Conservation (phyloP, 495 filamentous ascomycete genomes). For the Lichenothelia convexa region DNA sequence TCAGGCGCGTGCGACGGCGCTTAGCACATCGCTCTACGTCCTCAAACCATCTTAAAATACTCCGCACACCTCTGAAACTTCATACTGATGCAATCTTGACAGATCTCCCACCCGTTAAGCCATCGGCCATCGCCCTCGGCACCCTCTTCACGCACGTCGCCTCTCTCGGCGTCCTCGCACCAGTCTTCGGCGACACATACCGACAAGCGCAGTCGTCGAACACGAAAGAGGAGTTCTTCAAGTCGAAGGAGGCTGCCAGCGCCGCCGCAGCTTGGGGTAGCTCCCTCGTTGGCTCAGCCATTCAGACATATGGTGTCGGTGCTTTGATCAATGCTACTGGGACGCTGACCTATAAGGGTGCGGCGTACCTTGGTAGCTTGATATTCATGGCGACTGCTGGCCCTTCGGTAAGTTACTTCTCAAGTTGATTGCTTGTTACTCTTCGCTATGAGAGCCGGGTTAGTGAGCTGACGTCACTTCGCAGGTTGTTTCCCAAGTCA, state of each 20-base stretch:
- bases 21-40: too few species aligned
- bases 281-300: constrained; percentile 67
- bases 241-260: constrained; percentile 75
- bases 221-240: constrained; percentile 89
- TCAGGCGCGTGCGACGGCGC: too few species aligned
- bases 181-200: constrained; percentile 90
- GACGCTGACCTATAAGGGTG: constrained; percentile 88
- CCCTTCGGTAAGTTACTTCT: constrained; percentile 48
- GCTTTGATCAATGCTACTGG: constrained; percentile 91
- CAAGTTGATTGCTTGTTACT: neutral
- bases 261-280: constrained; percentile 82
- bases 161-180: constrained; percentile 63
- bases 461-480: neutral
- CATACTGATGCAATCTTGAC: neutral
- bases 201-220: constrained; percentile 79
- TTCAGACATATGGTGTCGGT: constrained; percentile 88
- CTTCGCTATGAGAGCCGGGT: too few species aligned
- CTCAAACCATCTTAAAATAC: neutral
- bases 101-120: constrained; percentile 95
- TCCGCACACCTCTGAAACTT: neutral
- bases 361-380: constrained; percentile 76
- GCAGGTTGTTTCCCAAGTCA: constrained; percentile 68
- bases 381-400: constrained; percentile 84
- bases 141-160: constrained; percentile 84
- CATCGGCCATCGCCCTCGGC: constrained; percentile 89